Base-by-base conservation (phyloP, 2,329 filamentous ascomycete species). In the Macrophomina phaseolina region DNA sequence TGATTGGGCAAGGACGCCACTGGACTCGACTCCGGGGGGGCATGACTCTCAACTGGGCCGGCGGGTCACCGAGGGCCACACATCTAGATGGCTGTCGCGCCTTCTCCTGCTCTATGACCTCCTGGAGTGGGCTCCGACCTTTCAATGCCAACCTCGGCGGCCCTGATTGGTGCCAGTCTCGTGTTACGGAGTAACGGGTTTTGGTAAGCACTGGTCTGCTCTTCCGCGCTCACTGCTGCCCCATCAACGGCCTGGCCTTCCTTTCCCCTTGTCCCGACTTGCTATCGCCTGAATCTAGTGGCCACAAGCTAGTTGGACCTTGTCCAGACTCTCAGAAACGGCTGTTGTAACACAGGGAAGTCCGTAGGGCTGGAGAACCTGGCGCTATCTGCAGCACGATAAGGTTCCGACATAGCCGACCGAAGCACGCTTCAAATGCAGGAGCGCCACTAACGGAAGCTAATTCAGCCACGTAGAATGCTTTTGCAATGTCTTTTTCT, bases 341-440 rank as follows among this genome's bases (percentile, higher is more conserved):
- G 2, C 23, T 23, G 23, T 23, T 23, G 23, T 23, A 23, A 23
- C 23, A 23, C 23, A 23, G 3, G 23, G 23, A 23, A 23, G 23
- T 23, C 3, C 23, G 52, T 36, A 56, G 11, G 18, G 30, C 52
- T 40, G 36, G 14, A 8, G 7, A 9, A 40, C 38, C 14, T 40
- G 38, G 38, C 38, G 7, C 8, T 40, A 2, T 40, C 38, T 40
- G 38, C 38, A 40, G 38, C 18, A 16, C 32, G 8, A n/a, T 52
- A 14, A 32, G 38, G 34, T 34, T 6, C 60, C 49, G 60, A 51
- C 28, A 52, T 30, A 60, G 45, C 55, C 55, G 55, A n/a, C 14
- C 36, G 36, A 11, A 30, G n/a, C 12, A 36, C 23, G 12, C 23
- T 9, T 28, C 16, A 32, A 7, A 12, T 23, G 18, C 42, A 9